These are phyloP conservation scores for Cystofilobasidium capitatum DNA, from an alignment of 768 basidiomycete genomes.

Conservation along the genomic window DNA sequence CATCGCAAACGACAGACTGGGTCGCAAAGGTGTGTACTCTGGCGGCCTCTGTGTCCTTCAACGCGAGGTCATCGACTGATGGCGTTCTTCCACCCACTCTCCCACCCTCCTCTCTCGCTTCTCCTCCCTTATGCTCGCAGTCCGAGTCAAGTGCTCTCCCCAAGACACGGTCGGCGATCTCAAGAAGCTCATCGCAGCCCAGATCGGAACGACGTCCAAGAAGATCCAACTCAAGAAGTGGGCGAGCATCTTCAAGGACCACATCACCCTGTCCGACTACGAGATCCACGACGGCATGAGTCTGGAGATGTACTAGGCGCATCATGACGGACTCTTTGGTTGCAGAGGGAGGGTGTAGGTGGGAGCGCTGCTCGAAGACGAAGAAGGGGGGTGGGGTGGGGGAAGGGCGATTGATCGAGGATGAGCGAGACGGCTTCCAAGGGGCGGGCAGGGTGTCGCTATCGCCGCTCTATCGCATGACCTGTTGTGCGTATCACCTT, in stretches of 20 bases:
- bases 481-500: too few relatives aligned
- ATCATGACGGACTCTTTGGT: neutral
- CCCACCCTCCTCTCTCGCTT: neutral
- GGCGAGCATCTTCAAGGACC: slow-evolving; percentile 94
- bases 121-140: slow-evolving; percentile 41
- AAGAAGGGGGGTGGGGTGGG: too few relatives aligned
- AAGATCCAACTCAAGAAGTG: slow-evolving; percentile 97
- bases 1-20: slow-evolving; percentile 91
- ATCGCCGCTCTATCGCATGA: too few relatives aligned
- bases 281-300: slow-evolving; percentile 41
- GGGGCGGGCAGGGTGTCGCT: too few relatives aligned
- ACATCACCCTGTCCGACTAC: slow-evolving; percentile 43
- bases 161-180: slow-evolving; percentile 96
- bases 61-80: neutral
- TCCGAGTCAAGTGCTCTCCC: slow-evolving; percentile 81
- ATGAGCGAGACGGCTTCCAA: too few relatives aligned
- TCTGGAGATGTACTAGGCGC: neutral
- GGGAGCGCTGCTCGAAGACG: too few relatives aligned
- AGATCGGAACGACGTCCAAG: slow-evolving; percentile 71
- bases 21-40: slow-evolving; percentile 64
- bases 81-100: neutral
- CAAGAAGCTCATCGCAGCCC: slow-evolving; percentile 92
- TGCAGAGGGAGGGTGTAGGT: too few relatives aligned
- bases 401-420: too few relatives aligned
- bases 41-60: neutral